Conservation (phyloP, 352 stramenopile genomes). For the Phytophthora cactorum region DNA sequence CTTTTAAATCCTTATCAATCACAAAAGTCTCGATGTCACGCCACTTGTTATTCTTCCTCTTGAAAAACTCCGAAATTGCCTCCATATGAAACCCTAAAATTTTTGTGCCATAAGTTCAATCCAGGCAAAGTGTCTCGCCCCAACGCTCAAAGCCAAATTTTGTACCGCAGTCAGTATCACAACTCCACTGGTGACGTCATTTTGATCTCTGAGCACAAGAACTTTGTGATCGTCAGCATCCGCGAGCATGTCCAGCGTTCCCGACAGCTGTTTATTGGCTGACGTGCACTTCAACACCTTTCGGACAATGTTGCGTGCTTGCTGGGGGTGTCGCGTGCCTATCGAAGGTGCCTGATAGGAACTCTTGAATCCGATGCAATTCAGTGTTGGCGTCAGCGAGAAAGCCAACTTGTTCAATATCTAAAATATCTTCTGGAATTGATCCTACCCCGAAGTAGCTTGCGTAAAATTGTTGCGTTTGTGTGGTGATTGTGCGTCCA, state of each 20-base stretch:
- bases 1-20: not conserved
- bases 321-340: too few relatives aligned
- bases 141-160: not conserved
- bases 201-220: not conserved
- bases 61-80: not conserved
- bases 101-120: not conserved
- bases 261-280: not conserved
- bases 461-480: not conserved
- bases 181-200: not conserved
- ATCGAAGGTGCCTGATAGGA: not conserved
- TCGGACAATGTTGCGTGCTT: not conserved
- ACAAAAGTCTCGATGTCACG: not conserved
- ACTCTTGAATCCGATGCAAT: not conserved
- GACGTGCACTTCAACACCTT: not conserved
- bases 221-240: not conserved
- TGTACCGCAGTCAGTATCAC: not conserved
- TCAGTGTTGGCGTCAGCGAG: not conserved
- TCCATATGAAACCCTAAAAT: not conserved
- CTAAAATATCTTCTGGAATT: not conserved
- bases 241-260: not conserved
- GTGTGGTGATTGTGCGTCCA: not conserved
- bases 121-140: not conserved
- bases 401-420: not conserved
- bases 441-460: not conserved
- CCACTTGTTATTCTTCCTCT: not conserved